Evolutionary conservation across 2,329 filamentous ascomycete genomes (phyloP), one percentile per base, ranked within the genome.

Genomic region (Thyridium curvatum): DNA sequence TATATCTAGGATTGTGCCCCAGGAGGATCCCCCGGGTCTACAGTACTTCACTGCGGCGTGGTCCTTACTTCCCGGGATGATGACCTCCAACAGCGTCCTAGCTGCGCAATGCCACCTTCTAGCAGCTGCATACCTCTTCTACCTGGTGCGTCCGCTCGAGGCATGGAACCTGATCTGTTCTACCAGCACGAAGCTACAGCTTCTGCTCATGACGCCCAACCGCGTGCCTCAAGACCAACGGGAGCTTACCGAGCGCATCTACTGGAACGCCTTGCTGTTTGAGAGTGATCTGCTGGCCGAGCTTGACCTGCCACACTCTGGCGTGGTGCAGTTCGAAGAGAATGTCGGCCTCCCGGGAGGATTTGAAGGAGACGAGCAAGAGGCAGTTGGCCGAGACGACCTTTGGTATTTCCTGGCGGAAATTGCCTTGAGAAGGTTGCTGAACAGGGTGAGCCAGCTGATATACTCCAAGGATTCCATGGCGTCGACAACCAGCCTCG

Each of bases 351-450:
- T 93, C 1, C 86, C 86, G 2, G 82, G 84, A 4, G 83, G 83
- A 0, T 93, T 91, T 47, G 83, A 86, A 51, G 79, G 80, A n/a
- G 79, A 82, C 40, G 77, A 82, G 46, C 67, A 69, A 8, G 74
- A 77, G 46, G 66, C 74, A 7, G 76, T 79, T 8, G 84, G 83
- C 12, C 75, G 79, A 35, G 86, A 91, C 51, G 85, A 91, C 42
- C 67, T 91, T 12, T 91, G 86, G 85, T 93, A 93, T 54, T 91
- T 91, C 50, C 66, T 91, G 21, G 86, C 86, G 30, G 86, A 91
- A 52, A 90, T 93, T 45, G 86, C 85, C 4, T 66, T 93, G 12
- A 77, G 86, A 34, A 71, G 86, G 40, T 73, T 93, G 4, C 71
- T 91, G 48, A 89, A 89, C 56, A 74, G 84, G 42, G 84, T 87